These are phyloP conservation scores for Neophaeococcomyces aloes DNA, from an alignment of 2,329 filamentous ascomycete species.

Conservation along the genomic window DNA sequence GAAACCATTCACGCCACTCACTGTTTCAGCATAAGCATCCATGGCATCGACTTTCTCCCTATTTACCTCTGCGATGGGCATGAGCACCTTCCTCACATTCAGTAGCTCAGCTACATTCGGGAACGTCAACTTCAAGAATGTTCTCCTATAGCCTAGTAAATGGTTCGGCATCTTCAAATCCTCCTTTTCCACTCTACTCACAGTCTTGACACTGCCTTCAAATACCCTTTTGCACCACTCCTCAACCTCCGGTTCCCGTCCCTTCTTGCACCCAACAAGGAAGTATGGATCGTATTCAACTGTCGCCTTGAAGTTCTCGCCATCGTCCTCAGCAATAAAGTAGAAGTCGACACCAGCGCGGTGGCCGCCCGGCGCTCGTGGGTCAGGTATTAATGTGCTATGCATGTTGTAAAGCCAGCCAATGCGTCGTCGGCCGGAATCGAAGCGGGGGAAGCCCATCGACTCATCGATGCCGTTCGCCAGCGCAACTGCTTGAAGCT, in stretches of 20 bases:
- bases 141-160: constrained; percentile 77
- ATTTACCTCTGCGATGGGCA: constrained; percentile 91
- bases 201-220: constrained; percentile 70
- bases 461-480: constrained; percentile 85
- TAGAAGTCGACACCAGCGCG: constrained; percentile 91
- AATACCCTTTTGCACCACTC: constrained; percentile 77
- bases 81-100: constrained; percentile 69
- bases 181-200: constrained; percentile 76
- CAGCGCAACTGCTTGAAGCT: constrained; percentile 71
- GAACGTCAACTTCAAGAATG: constrained; percentile 78
- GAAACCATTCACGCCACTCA: constrained; percentile 73
- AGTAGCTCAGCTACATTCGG: constrained; percentile 78
- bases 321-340: constrained; percentile 74
- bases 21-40: constrained; percentile 88
- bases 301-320: constrained; percentile 87
- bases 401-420: constrained; percentile 97
- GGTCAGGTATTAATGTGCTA: constrained; percentile 74
- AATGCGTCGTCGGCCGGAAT: constrained; percentile 70
- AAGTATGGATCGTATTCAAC: constrained; percentile 97
- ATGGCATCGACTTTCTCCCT: constrained; percentile 92
- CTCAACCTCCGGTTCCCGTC: constrained; percentile 84
- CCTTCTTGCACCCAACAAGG: constrained; percentile 76
- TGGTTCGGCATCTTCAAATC: constrained; percentile 94
- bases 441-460: constrained; percentile 88
- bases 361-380: constrained; percentile 64